Percentiles rank a stretch among this genome's conserved stretches.
These are phyloP conservation scores for Populus euphratica DNA, from an alignment of 345 rosid species.

Conservation along the genomic window DNA sequence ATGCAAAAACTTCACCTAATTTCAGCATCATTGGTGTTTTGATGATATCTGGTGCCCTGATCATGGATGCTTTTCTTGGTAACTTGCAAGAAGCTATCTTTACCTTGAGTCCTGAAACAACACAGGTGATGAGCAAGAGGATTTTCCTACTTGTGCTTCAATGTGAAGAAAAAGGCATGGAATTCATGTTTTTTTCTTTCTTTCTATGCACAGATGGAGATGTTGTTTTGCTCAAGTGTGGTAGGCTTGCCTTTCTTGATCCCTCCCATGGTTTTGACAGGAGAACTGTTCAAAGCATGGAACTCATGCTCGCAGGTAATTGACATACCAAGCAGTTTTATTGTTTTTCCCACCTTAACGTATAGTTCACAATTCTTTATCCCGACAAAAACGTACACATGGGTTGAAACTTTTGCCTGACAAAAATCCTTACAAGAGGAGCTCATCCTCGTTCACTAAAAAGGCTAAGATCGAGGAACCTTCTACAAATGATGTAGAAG, in stretches of 20 bases:
- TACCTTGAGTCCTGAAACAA: conserved; percentile 70
- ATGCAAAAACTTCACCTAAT: conserved; percentile 82
- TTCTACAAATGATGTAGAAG: conserved; percentile 1
- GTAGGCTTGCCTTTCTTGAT: conserved; percentile 84
- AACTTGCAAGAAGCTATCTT: conserved; percentile 89
- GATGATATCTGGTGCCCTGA: conserved; percentile 80
- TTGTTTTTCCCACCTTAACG: not conserved
- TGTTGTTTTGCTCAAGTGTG: conserved; percentile 83
- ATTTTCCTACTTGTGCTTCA: not conserved
- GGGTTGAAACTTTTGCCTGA: conserved; percentile 49
- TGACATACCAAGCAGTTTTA: not conserved
- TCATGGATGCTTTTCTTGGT: conserved; percentile 80
- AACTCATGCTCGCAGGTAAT: conserved; percentile 74
- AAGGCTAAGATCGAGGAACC: conserved; percentile 2
- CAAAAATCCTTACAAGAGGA: conserved; percentile 19
- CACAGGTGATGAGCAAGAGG: conserved; percentile 47
- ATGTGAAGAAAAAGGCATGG: not conserved
- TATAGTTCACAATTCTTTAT: not conserved
- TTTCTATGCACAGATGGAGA: conserved; percentile 60
- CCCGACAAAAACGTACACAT: not conserved
- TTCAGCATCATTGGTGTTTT: conserved; percentile 73
- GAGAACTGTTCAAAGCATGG: conserved; percentile 83
- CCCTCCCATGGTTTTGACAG: conserved; percentile 87
- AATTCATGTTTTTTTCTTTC: not conserved
- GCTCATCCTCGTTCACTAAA: conserved; percentile 6